Percentiles rank a stretch among this genome's conserved stretches.
These are phyloP conservation scores for Chrysoporthe deuterocubensis DNA, from an alignment of 2,329 filamentous ascomycete species.

Conservation along the genomic window DNA sequence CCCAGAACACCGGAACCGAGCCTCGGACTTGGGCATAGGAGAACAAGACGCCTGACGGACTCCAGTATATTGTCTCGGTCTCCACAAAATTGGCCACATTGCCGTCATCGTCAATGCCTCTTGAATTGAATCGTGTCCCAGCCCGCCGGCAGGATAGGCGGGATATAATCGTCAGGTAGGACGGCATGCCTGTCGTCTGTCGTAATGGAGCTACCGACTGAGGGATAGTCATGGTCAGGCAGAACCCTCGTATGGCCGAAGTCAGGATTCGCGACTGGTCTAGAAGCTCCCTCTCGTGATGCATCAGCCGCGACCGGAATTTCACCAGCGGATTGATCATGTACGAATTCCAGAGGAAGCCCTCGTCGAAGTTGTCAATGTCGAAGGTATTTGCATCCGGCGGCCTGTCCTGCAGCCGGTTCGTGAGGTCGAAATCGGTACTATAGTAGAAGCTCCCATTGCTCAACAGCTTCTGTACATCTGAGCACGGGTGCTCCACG, in stretches of 20 bases:
- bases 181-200: conserved; percentile 72
- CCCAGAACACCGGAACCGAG: conserved; percentile 96
- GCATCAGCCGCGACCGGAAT: conserved; percentile 81
- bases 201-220: conserved; percentile 74
- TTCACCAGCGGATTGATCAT: conserved; percentile 94
- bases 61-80: conserved; percentile 91
- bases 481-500: conserved; percentile 85
- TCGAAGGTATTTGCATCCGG: conserved; percentile 80
- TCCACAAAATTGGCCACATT: conserved; percentile 99
- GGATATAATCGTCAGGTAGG: conserved; percentile 86
- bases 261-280: conserved; percentile 88
- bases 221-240: conserved; percentile 83
- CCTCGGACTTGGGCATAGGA: conserved; percentile 93
- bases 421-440: conserved; percentile 96
- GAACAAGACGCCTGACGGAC: conserved; percentile 76
- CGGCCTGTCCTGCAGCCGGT: conserved; percentile 84
- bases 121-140: conserved; percentile 94
- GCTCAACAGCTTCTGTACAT: conserved; percentile 87
- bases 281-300: conserved; percentile 75
- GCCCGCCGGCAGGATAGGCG: conserved; percentile 88
- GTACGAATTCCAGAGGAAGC: conserved; percentile 97
- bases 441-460: conserved; percentile 98
- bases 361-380: conserved; percentile 89
- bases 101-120: conserved; percentile 95
- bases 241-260: conserved; percentile 92